phyloP scores from a whole-genome alignment of 495 filamentous ascomycete genomes.

The Annulohypoxylon maeteangense region DNA sequence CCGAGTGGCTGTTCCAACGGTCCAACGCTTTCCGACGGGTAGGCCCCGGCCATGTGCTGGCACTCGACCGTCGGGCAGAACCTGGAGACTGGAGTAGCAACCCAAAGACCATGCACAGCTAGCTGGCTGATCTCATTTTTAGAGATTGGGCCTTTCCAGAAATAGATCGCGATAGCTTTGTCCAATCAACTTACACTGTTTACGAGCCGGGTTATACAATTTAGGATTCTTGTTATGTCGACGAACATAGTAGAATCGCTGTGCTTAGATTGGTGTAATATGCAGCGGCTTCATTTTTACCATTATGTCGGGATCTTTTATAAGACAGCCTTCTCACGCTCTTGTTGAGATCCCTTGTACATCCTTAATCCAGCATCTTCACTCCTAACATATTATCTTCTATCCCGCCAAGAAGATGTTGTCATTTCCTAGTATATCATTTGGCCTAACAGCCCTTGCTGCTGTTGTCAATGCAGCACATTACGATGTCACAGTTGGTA shows the following conservation, averaged over 20 bases:
- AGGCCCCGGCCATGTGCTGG: slow-evolving; percentile 14
- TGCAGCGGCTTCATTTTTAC: not conserved
- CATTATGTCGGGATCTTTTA: slow-evolving; percentile 9
- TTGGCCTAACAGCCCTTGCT: slow-evolving; percentile 45
- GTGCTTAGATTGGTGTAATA: not conserved
- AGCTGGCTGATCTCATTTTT: not conserved
- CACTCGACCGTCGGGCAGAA: slow-evolving; percentile 8
- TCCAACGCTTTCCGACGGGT: slow-evolving; percentile 11
- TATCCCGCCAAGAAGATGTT: slow-evolving; percentile 38
- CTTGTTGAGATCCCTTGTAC: not conserved
- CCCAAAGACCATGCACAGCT: not conserved
- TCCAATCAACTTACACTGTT: slow-evolving; percentile 37
- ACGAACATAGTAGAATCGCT: not conserved
- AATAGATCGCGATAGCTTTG: slow-evolving; percentile 20
- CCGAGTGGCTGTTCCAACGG: slow-evolving; percentile 28
- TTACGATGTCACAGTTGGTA: slow-evolving; percentile 52
- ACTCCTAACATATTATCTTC: slow-evolving; percentile 4
- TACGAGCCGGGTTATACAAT: not conserved
- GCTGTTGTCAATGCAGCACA: slow-evolving; percentile 45
- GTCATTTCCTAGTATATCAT: slow-evolving; percentile 41
- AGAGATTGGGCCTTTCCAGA: slow-evolving; percentile 1
- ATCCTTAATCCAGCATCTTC: not conserved
- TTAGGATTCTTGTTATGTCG: not conserved
- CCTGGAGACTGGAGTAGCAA: not conserved
- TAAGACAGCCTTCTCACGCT: not conserved